Evolutionary conservation across 495 filamentous ascomycete genomes (phyloP).

Genomic region (Neohortaea acidophila): DNA sequence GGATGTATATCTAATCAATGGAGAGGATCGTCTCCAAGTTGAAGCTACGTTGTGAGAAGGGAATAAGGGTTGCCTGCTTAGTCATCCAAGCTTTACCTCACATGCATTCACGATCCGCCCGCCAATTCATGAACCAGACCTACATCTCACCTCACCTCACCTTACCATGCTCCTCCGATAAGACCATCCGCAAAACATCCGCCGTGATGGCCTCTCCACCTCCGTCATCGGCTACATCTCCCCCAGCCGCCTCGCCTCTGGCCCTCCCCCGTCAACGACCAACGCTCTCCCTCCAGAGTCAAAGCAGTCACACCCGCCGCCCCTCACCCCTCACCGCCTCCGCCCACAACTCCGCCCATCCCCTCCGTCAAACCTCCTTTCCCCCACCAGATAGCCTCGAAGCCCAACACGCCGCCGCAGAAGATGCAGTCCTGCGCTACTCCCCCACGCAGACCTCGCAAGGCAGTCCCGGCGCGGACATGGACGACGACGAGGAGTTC

Average conservation of each 20-base stretch:
- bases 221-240: conserved; percentile 34
- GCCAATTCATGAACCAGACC: too few species aligned
- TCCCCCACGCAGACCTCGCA: conserved; percentile 53
- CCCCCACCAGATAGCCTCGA: conserved; percentile 34
- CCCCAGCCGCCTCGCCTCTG: conserved; percentile 36
- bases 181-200: too few species aligned
- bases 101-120: too few species aligned
- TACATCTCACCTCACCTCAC: too few species aligned
- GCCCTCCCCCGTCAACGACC: conserved; percentile 45
- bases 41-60: too few species aligned
- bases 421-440: conserved; percentile 25
- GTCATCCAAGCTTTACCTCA: too few species aligned
- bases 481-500: neutral
- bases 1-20: too few species aligned
- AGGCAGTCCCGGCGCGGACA: conserved; percentile 32
- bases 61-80: too few species aligned
- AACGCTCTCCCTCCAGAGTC: conserved; percentile 32
- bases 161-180: too few species aligned
- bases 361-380: conserved; percentile 81
- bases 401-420: conserved; percentile 25
- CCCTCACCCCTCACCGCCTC: conserved; percentile 37
- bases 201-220: conserved; percentile 60
- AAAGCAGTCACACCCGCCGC: conserved; percentile 46
- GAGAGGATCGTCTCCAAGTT: too few species aligned
- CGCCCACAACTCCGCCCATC: conserved; percentile 45